Base-by-base conservation (phyloP, 1,139 yeast species). In the Saccharomyces hybrid region DNA sequence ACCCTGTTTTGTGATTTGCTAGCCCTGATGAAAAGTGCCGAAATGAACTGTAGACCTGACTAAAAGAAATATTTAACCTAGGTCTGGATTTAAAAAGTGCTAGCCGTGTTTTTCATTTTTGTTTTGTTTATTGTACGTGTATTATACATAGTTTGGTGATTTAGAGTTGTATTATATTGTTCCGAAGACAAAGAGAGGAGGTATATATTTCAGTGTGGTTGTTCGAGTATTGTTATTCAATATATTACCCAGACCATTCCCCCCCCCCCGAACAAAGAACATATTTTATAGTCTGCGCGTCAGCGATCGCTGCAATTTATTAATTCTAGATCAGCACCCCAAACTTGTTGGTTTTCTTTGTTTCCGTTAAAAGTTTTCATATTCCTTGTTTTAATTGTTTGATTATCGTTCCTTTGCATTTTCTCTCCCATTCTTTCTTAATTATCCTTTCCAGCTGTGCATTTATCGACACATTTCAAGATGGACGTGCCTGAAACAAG, bases 401-500 rank as follows among this genome's bases (percentile, higher is more conserved):
- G 16, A 19, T 38, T 38, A 38, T 9, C 11, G 13, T 38, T 38
- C 9, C n/a, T 5, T 47, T 47, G 41, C 31, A 26, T 28, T 28
- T 9, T 28, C 6, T 28, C 16, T 41, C 26, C 26, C 11, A 29
- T 13, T 31, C 13, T 13, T 13, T 42, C 3, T 9, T 6, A 9
- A 19, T 5, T 6, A 13, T 5, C n/a, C 9, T n/a, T n/a, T 2
- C 13, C 25, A 38, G 25, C 25, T 9, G 44, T 38, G 16, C 4
- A n/a, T 4, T 3, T 8, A 16, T 38, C 8, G 44, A 19, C 25
- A 38, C 13, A n/a, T n/a, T 19, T 3, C 13, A 41, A 41, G 5
- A 48, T 34, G 51, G 25, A 34, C 29, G 50, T 41, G 11, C 57
- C 60, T 26, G 60, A 60, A 52, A 49, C 80, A 48, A 75, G 76